These are phyloP conservation scores for Chalciporus chontae DNA, from an alignment of 768 basidiomycete genomes.

Conservation along the genomic window DNA sequence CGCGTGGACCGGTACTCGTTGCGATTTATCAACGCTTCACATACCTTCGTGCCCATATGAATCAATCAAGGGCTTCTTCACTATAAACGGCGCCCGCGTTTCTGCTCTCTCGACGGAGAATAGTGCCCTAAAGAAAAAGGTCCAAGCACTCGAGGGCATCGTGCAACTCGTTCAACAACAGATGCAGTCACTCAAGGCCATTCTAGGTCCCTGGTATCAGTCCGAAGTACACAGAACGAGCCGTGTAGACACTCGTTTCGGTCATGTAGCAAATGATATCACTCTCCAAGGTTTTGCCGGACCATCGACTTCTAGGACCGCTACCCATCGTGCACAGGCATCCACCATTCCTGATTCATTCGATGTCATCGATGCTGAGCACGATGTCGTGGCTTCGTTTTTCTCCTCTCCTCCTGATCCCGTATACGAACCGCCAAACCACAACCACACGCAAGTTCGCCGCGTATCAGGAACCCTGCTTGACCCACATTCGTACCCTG, in stretches of 20 bases:
- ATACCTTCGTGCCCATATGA: constrained; percentile 52
- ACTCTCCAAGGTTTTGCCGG: constrained; percentile 13
- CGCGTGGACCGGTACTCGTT: constrained; percentile 47
- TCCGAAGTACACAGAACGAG: constrained; percentile 30
- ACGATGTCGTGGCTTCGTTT: constrained; percentile 22
- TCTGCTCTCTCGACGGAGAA: constrained; percentile 61
- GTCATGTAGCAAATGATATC: constrained; percentile 10
- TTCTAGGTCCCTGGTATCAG: constrained; percentile 64
- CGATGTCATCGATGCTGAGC: constrained; percentile 21
- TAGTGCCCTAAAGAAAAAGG: constrained; percentile 51
- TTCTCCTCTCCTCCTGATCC: constrained; percentile 26
- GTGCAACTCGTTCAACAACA: constrained; percentile 53
- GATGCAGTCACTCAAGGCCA: constrained; percentile 49
- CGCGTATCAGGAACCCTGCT: constrained; percentile 15
- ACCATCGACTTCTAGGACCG: constrained; percentile 15
- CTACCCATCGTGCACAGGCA: constrained; percentile 12
- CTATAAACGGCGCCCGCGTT: constrained; percentile 37
- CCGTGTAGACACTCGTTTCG: constrained; percentile 10
- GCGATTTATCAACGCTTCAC: constrained; percentile 35
- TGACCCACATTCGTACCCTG: constrained; percentile 21
- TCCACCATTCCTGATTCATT: constrained; percentile 15
- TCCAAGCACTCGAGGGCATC: constrained; percentile 56
- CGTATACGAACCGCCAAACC: constrained; percentile 17
- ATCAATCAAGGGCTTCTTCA: constrained; percentile 57
- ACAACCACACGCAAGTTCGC: constrained; percentile 10